Evolutionary conservation across 208 protist species (phyloP), one percentile per base, ranked within the genome.

Genomic region (Angomonas deanei): DNA sequence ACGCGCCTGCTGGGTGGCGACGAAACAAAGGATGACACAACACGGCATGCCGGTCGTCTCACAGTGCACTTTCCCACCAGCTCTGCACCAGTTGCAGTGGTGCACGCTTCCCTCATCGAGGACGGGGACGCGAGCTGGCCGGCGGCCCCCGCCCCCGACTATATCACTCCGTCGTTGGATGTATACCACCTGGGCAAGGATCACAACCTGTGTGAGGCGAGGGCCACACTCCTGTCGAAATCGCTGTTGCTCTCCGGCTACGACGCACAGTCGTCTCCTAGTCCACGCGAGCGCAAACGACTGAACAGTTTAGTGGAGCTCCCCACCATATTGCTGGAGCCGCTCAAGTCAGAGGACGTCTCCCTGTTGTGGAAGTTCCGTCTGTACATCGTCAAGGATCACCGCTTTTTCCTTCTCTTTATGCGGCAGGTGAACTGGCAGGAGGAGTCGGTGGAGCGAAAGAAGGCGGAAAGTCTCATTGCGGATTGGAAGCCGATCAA

Each of bases 301-400:
- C 76, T 96, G 3, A 30, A 65, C n/a, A 69, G 72, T 34, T 61
- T 96, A 17, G 66, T 73, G 33, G 53, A 50, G 2, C 81, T 70
- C 24, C 86, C 80, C 27, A 74, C 84, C 0, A 70, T 95, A 31
- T 80, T 83, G 28, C 60, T 88, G 49, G 82, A 88, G 64, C 59
- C 52, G 24, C 61, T 85, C 26, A 64, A 76, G 17, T 63, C 80
- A n/a, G 92, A 97, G 57, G 94, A 98, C 17, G 81, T 76, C 55
- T 66, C 79, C 31, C 73, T 98, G 54, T 71, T 98, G 54, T 98
- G 96, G 94, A 92, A 87, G 61, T 97, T 93, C 70, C 77, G 91
- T 28, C 79, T 85, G 60, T 98, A 89, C 66, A 75, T 97, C 33
- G 53, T 68, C 17, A 70, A 77, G 15, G 83, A 96, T 50, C 72